A percentile compares a stretch with the other conserved stretches of the same genome.
phyloP scores from a whole-genome alignment of 2,329 filamentous ascomycete genomes.

The Talaromyces amestolkiae region DNA sequence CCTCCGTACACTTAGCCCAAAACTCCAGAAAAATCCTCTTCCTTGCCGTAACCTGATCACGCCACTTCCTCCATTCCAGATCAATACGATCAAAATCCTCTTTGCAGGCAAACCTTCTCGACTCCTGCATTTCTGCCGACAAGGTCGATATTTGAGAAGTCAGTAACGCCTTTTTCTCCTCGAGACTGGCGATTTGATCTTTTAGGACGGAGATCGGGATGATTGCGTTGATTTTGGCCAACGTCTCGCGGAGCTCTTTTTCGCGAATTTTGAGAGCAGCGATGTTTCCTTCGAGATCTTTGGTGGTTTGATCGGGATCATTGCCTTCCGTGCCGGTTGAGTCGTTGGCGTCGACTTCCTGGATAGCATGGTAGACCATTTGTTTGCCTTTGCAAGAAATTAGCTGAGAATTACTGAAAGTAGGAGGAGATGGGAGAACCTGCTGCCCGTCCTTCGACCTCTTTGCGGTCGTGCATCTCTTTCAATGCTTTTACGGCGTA shows the following conservation, averaged over 20 bases:
- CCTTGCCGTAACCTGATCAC: constrained; percentile 38
- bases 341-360: constrained; percentile 50
- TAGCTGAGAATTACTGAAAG: background rate
- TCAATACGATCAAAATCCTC: constrained; percentile 50
- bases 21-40: constrained; percentile 51
- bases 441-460: constrained; percentile 57
- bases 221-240: constrained; percentile 47
- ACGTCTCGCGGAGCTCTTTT: constrained; percentile 49
- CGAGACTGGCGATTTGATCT: constrained; percentile 42
- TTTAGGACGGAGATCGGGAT: constrained; percentile 54
- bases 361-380: constrained; percentile 57
- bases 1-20: constrained; percentile 51
- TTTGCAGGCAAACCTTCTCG: constrained; percentile 40
- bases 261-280: constrained; percentile 46
- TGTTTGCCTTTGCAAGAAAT: constrained; percentile 55
- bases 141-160: constrained; percentile 37
- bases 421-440: constrained; percentile 35
- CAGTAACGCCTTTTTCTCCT: constrained; percentile 43
- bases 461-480: constrained; percentile 59
- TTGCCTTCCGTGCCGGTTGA: constrained; percentile 50
- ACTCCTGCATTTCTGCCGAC: background rate
- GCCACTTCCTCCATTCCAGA: constrained; percentile 48
- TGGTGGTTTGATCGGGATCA: constrained; percentile 50
- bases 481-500: constrained; percentile 61
- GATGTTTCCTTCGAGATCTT: constrained; percentile 46